Percentiles rank a stretch among this genome's conserved stretches.
Evolutionary conservation across 805 yeast species (phyloP).

Genomic region (Metschnikowia rubicola): DNA sequence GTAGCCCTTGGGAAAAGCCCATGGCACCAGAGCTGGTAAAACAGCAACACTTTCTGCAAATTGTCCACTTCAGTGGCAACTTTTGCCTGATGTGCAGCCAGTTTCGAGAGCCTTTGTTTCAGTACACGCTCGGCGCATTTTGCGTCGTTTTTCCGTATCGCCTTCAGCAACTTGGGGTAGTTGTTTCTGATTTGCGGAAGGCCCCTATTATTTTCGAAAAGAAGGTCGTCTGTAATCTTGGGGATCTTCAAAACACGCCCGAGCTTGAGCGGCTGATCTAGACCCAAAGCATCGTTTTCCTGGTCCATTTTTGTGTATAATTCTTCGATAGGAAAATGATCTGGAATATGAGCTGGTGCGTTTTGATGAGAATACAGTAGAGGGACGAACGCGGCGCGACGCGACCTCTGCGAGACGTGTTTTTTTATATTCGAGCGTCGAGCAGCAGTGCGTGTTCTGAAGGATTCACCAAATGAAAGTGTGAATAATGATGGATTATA

Average conservation of each 20-base stretch:
- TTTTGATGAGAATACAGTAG: no score
- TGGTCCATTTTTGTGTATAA: conserved; percentile 2
- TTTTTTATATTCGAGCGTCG: no score
- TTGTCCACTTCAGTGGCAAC: conserved; percentile 34
- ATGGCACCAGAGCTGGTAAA: conserved; percentile 46
- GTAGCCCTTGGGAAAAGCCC: conserved; percentile 24
- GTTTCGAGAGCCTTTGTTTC: conserved; percentile 12
- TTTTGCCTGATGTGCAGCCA: conserved; percentile 19
- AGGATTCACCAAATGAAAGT: no score
- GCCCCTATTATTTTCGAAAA: conserved; percentile 33
- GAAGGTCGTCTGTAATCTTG: conserved; percentile 37
- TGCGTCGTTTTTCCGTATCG: conserved; percentile 28
- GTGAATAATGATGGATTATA: no score
- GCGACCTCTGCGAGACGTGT: no score
- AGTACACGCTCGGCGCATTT: conserved; percentile 13
- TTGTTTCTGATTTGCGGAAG: conserved; percentile 31
- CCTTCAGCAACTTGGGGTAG: conserved; percentile 24
- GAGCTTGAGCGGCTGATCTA: conserved; percentile 35
- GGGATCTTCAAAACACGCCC: conserved; percentile 31
- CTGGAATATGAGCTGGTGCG: no score
- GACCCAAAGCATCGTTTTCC: conserved; percentile 27
- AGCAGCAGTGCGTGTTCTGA: no score
- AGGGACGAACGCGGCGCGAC: no score
- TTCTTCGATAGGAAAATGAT: no score
- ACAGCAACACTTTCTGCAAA: conserved; percentile 34